These are phyloP conservation scores for Stevia rebaudiana DNA, from an alignment of 140 eudicot species.

Conservation along the genomic window DNA sequence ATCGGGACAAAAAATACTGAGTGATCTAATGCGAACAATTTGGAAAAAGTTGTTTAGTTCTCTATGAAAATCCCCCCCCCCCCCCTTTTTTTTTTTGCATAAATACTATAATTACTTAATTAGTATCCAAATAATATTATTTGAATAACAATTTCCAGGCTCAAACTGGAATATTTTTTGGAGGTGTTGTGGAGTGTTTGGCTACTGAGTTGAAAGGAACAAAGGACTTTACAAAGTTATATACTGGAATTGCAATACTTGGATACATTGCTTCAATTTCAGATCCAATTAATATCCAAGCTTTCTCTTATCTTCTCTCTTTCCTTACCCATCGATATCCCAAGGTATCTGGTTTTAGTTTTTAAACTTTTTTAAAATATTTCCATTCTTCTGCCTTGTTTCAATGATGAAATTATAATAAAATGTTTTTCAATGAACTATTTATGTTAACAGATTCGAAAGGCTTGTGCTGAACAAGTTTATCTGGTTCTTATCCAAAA, in stretches of 20 bases:
- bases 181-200: slow-evolving; percentile 63
- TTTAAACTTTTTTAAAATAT: background rate
- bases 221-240: slow-evolving; percentile 81
- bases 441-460: slow-evolving; percentile 56
- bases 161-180: slow-evolving; percentile 62
- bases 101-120: background rate
- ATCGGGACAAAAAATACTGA: too few species aligned
- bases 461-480: slow-evolving; percentile 91
- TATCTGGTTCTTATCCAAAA: slow-evolving; percentile 90
- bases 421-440: background rate
- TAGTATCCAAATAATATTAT: background rate
- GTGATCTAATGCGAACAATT: too few species aligned
- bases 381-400: background rate
- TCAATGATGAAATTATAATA: background rate
- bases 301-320: slow-evolving; percentile 65
- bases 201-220: slow-evolving; percentile 69
- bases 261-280: slow-evolving; percentile 81
- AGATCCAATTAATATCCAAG: slow-evolving; percentile 56
- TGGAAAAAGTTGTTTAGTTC: too few species aligned
- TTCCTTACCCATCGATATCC: slow-evolving; percentile 92
- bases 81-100: too few species aligned
- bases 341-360: slow-evolving; percentile 41
- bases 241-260: slow-evolving; percentile 85
- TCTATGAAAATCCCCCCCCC: too few species aligned
- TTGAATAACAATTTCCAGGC: slow-evolving; percentile 36